These are phyloP conservation scores for Beauveria varroae DNA, from an alignment of 2,329 filamentous ascomycete genomes.

Conservation along the genomic window DNA sequence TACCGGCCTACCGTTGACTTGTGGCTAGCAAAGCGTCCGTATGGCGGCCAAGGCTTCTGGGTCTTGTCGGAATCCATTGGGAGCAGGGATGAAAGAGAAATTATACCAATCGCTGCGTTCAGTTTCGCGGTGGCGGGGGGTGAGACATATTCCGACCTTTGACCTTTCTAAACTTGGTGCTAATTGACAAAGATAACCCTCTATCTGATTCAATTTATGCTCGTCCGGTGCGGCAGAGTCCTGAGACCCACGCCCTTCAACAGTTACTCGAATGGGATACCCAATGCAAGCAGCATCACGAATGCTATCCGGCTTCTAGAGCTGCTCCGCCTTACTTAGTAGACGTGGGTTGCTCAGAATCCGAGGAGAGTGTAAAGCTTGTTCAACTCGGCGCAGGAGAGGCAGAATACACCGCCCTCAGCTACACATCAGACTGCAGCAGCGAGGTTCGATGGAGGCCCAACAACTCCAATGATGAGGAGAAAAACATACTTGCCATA, in stretches of 20 bases:
- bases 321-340: background rate
- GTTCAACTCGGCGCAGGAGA: background rate
- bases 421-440: background rate
- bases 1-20: background rate
- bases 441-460: background rate
- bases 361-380: background rate
- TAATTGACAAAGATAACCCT: background rate
- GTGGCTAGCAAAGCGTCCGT: constrained; percentile 2
- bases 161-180: background rate
- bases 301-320: background rate
- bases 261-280: background rate
- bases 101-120: background rate
- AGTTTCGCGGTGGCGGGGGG: background rate
- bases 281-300: background rate
- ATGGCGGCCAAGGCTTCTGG: constrained; percentile 5
- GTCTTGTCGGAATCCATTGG: background rate
- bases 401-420: background rate
- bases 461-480: background rate
- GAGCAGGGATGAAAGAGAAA: background rate
- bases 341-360: background rate
- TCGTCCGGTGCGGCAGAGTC: background rate
- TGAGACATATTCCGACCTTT: background rate
- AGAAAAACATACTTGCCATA: background rate
- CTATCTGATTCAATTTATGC: background rate
- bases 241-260: background rate